phyloP scores from a whole-genome alignment of 2,329 filamentous ascomycete genomes.

The Myriosclerotinia duriaeana region DNA sequence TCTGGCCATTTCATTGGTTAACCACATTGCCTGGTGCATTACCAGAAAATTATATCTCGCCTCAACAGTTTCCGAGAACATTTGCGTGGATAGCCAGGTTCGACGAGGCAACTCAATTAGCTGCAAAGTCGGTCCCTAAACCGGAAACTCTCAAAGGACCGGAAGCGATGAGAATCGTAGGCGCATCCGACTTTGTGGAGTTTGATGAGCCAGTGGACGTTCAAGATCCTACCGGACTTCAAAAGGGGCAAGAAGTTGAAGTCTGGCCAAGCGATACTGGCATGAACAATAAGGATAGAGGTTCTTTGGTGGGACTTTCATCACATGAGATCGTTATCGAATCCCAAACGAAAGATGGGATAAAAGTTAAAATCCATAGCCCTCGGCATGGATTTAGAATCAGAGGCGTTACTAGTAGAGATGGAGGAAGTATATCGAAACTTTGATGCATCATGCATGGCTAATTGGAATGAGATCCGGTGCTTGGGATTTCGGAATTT shows the following conservation, averaged over 20 bases:
- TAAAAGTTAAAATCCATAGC: constrained; percentile 56
- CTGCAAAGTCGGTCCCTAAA: constrained; percentile 43
- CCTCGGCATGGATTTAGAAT: constrained; percentile 60
- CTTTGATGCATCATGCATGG: constrained; percentile 14
- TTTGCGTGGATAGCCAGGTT: constrained; percentile 67
- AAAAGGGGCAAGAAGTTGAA: constrained; percentile 53
- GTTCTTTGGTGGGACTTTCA: constrained; percentile 54
- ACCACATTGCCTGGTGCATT: constrained; percentile 55
- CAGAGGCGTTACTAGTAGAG: constrained; percentile 18
- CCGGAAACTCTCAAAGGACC: constrained; percentile 51
- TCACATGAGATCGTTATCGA: constrained; percentile 59
- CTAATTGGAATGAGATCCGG: background rate
- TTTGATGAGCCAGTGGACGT: constrained; percentile 47
- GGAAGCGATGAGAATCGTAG: constrained; percentile 52
- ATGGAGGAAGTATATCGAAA: constrained; percentile 16
- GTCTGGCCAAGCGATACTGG: constrained; percentile 65
- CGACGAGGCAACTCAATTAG: constrained; percentile 47
- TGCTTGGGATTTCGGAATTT: background rate
- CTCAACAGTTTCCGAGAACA: constrained; percentile 55
- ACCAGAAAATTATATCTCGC: constrained; percentile 52
- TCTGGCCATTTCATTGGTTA: constrained; percentile 70
- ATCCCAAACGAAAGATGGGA: constrained; percentile 45
- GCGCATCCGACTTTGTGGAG: constrained; percentile 49
- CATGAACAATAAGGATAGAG: constrained; percentile 56
- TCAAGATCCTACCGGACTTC: constrained; percentile 54